Base-by-base conservation (phyloP, 1,284 basidiomycete genomes). In the Pseudozyma pruni region DNA sequence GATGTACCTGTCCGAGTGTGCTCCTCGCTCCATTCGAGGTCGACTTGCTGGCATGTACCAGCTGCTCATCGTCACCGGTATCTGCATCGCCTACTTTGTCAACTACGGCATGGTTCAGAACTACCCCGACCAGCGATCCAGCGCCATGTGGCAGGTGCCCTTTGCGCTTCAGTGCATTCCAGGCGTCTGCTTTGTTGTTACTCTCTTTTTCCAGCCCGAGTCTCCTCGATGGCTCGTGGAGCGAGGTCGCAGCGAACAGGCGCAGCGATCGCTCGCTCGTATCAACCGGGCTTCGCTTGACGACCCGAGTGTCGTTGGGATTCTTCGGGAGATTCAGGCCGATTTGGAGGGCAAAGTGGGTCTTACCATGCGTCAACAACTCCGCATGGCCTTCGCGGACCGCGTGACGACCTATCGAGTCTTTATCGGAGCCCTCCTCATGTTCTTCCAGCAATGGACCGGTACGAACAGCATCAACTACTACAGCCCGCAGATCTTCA, bases 41-140 rank as follows among this genome's bases (percentile, higher is more conserved):
- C 48, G 82, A 20, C 75, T 83, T 43, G 81, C 81, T 17, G 81
- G 76, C 44, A 81, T 81, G 59, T 86, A 85, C 83, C 85, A 86
- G 72, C 79, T 85, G 4, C 62, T 75, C 32, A 75, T 71, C 41
- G 78, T 79, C 23, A 70, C 74, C 29, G 79, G 79, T 43, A 80
- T 79, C 54, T 71, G 56, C 29, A 2, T 72, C 17, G 56, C 64
- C 48, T 68, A 63, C 39, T 68, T 63, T 45, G 49, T 68, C 59
- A 64, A 68, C 64, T 72, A 68, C 40, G 64, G 64, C 11, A 61
- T 68, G 59, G 47, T 52, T 2, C 54, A 63, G 35, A 53, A 64
- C 42, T 57, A 56, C 25, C 51, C 55, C 8, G 34, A 69, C 49
- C 50, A 73, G 49, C 29, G 7, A 9, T 53, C 58, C 1, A 61